A percentile compares a stretch with the other conserved stretches of the same genome.
These are phyloP conservation scores for Naganishia onofrii DNA, from an alignment of 768 basidiomycete species.

Conservation along the genomic window DNA sequence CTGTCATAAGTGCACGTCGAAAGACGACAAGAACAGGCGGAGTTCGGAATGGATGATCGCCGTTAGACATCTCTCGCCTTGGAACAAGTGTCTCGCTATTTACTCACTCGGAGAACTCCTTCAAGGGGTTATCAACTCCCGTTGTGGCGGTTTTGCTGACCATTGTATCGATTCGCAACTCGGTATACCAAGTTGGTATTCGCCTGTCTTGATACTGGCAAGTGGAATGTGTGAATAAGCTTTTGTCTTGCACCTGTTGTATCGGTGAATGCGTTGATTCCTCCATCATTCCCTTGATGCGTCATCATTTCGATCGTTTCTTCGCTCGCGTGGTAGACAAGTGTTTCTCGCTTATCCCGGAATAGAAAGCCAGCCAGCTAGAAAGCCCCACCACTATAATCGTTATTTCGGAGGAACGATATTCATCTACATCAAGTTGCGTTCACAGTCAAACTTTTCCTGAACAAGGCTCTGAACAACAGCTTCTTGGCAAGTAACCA, in stretches of 20 bases:
- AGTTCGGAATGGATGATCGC: not conserved
- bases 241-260: not conserved
- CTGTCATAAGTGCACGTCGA: not conserved
- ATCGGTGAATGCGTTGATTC: too few relatives aligned
- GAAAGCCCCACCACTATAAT: too few relatives aligned
- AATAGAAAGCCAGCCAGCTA: too few relatives aligned
- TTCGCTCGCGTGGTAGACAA: not conserved
- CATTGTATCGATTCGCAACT: not conserved
- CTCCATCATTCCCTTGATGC: too few relatives aligned
- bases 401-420: too few relatives aligned
- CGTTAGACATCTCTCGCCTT: not conserved
- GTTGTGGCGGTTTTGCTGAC: conserved; percentile 16
- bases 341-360: not conserved
- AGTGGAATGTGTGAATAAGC: not conserved
- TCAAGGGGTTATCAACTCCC: conserved; percentile 22
- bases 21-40: not conserved
- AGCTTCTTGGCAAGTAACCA: too few relatives aligned
- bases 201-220: not conserved
- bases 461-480: too few relatives aligned
- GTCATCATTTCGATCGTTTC: too few relatives aligned
- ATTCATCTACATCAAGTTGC: too few relatives aligned
- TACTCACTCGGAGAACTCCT: conserved; percentile 21
- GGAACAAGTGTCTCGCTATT: not conserved
- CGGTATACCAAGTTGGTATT: too few relatives aligned
- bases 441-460: too few relatives aligned